Conservation (phyloP, 805 yeast species). For the Saturnispora besseyi region DNA sequence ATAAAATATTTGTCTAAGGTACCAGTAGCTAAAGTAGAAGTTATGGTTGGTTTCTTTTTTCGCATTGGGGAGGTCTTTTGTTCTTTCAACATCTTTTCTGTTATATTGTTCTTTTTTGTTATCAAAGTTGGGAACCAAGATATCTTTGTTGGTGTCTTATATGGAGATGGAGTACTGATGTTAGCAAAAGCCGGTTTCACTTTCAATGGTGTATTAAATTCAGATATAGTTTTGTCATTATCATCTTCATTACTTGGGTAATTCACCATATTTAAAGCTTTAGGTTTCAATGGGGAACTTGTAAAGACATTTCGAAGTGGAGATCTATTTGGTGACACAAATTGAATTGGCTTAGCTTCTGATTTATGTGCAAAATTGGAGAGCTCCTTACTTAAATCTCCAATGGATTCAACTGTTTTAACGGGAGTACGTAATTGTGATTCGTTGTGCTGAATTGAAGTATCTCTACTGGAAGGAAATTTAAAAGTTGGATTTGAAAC, state of each 20-base stretch:
- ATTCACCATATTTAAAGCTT: background rate
- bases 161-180: slow-evolving; percentile 25
- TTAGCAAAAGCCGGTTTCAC: slow-evolving; percentile 18
- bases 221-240: slow-evolving; percentile 11
- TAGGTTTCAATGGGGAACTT: slow-evolving; percentile 11
- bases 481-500: slow-evolving; percentile 1
- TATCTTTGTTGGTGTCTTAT: slow-evolving; percentile 22
- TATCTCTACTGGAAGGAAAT: slow-evolving; percentile 4
- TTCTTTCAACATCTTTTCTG: slow-evolving; percentile 24
- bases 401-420: slow-evolving; percentile 4
- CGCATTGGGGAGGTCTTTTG: slow-evolving; percentile 40
- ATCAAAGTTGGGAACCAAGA: slow-evolving; percentile 30
- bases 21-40: slow-evolving; percentile 79
- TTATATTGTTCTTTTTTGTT: slow-evolving; percentile 24
- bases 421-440: slow-evolving; percentile 6
- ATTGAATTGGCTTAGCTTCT: slow-evolving; percentile 6
- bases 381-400: slow-evolving; percentile 1
- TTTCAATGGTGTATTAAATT: slow-evolving; percentile 22
- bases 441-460: slow-evolving; percentile 5
- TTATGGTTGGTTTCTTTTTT: slow-evolving; percentile 40
- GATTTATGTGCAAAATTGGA: slow-evolving; percentile 7
- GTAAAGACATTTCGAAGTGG: slow-evolving; percentile 7
- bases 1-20: slow-evolving; percentile 74
- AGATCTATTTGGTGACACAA: slow-evolving; percentile 7
- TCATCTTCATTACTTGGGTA: slow-evolving; percentile 7